Evolutionary conservation across 2,329 filamentous ascomycete genomes (phyloP).

Genomic region (Stagonosporopsis tanaceti): DNA sequence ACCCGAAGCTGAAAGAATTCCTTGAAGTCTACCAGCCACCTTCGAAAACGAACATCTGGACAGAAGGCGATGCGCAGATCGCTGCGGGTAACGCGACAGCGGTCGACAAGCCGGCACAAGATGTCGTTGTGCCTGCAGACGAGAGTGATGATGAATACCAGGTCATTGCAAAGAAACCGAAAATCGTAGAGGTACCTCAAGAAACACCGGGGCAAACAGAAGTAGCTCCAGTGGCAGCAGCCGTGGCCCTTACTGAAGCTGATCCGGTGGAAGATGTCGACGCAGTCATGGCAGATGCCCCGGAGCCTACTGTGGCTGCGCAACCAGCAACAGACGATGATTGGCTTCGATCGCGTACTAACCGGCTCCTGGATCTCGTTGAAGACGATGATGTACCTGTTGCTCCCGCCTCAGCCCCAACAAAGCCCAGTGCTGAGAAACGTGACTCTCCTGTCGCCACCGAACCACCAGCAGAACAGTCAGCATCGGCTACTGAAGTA

Average conservation of each 20-base stretch:
- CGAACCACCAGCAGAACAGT: slow-evolving; percentile 15
- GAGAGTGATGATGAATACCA: slow-evolving; percentile 82
- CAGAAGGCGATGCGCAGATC: slow-evolving; percentile 58
- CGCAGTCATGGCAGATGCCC: slow-evolving; percentile 26
- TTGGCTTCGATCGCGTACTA: slow-evolving; percentile 91
- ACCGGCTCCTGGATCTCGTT: slow-evolving; percentile 81
- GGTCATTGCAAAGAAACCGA: slow-evolving; percentile 60
- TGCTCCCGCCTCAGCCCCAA: slow-evolving; percentile 14
- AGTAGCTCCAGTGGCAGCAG: neutral
- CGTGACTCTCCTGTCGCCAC: slow-evolving; percentile 15
- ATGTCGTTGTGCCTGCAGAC: slow-evolving; percentile 44
- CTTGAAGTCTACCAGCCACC: slow-evolving; percentile 79
- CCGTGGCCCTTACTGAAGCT: neutral
- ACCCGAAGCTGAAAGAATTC: slow-evolving; percentile 87
- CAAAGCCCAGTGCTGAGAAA: slow-evolving; percentile 21
- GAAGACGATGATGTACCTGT: slow-evolving; percentile 70
- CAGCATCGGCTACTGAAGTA: slow-evolving; percentile 7
- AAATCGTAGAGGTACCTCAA: slow-evolving; percentile 29
- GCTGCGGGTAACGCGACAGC: slow-evolving; percentile 23
- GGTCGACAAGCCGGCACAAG: slow-evolving; percentile 26
- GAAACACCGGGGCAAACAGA: slow-evolving; percentile 15
- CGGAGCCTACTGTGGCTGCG: slow-evolving; percentile 31
- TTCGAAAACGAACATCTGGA: slow-evolving; percentile 70
- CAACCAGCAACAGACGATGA: slow-evolving; percentile 75
- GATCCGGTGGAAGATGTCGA: slow-evolving; percentile 22